Conservation (phyloP, 805 yeast genomes). For the Nakazawaea laoshanensis region DNA sequence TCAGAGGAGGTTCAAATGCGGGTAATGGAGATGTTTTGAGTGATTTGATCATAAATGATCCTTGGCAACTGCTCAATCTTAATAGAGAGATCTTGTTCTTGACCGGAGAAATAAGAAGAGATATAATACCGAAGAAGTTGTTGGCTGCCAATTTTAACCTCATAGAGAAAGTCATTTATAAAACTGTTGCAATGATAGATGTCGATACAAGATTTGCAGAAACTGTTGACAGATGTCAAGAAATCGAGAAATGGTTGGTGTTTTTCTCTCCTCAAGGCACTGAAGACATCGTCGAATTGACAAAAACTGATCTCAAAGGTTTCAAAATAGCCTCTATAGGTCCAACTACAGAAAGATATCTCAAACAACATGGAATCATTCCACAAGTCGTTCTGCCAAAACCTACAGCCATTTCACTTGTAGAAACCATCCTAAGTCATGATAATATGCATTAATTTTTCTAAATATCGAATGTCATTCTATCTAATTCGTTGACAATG, state of each 20-base stretch:
- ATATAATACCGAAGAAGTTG: conserved; percentile 65
- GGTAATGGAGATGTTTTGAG: conserved; percentile 77
- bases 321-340: conserved; percentile 76
- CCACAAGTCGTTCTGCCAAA: conserved; percentile 60
- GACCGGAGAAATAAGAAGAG: conserved; percentile 82
- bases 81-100: conserved; percentile 41
- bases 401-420: conserved; percentile 62
- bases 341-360: conserved; percentile 75
- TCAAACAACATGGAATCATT: conserved; percentile 38
- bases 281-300: conserved; percentile 38
- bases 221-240: conserved; percentile 5
- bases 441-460: neutral
- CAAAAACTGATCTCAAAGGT: conserved; percentile 9
- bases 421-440: conserved; percentile 24
- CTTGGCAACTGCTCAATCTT: conserved; percentile 13
- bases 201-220: conserved; percentile 29
- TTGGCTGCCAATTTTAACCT: conserved; percentile 32
- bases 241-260: conserved; percentile 53
- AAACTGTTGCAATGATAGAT: conserved; percentile 46
- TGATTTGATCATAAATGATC: conserved; percentile 43
- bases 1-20: conserved; percentile 66
- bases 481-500: conserved; percentile 63
- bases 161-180: conserved; percentile 59
- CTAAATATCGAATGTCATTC: conserved; percentile 52
- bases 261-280: conserved; percentile 93